phyloP scores from a whole-genome alignment of 2,329 filamentous ascomycete genomes.

The Monilinia fructicola region DNA sequence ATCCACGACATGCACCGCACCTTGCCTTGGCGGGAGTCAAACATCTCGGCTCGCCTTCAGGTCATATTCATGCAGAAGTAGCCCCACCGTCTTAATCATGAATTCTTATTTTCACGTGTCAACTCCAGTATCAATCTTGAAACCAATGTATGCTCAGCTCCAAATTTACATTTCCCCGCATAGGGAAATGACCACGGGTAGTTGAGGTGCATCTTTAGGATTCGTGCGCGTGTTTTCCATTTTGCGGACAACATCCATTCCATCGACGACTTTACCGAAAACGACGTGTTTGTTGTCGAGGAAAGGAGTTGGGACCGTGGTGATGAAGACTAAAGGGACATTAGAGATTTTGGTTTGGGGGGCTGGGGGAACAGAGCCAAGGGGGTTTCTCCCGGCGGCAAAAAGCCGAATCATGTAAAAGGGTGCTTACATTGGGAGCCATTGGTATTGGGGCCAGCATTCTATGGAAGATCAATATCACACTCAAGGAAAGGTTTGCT shows the following conservation, averaged over 20 bases:
- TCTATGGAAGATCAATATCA: conserved; percentile 51
- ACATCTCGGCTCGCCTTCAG: not conserved
- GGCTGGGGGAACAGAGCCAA: not conserved
- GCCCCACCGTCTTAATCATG: not conserved
- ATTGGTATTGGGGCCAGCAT: conserved; percentile 88
- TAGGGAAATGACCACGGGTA: conserved; percentile 80
- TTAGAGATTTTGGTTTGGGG: conserved; percentile 56
- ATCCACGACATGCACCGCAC: not conserved
- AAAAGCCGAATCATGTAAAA: not conserved
- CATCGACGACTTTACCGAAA: conserved; percentile 85
- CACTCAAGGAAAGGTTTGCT: not conserved
- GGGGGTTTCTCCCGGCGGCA: not conserved
- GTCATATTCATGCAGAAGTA: not conserved
- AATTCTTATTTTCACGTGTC: not conserved
- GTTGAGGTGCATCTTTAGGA: conserved; percentile 75
- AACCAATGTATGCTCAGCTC: no score
- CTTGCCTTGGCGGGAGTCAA: no score
- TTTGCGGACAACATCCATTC: conserved; percentile 88
- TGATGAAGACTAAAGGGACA: conserved; percentile 96
- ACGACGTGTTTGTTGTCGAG: conserved; percentile 93
- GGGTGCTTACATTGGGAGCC: conserved; percentile 67
- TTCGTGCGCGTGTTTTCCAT: conserved; percentile 85
- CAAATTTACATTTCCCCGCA: conserved; percentile 90
- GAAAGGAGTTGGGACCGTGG: conserved; percentile 81
- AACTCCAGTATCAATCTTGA: not conserved